These are phyloP conservation scores for Colletotrichum euphorbiae DNA, from an alignment of 2,329 filamentous ascomycete genomes.

Conservation along the genomic window DNA sequence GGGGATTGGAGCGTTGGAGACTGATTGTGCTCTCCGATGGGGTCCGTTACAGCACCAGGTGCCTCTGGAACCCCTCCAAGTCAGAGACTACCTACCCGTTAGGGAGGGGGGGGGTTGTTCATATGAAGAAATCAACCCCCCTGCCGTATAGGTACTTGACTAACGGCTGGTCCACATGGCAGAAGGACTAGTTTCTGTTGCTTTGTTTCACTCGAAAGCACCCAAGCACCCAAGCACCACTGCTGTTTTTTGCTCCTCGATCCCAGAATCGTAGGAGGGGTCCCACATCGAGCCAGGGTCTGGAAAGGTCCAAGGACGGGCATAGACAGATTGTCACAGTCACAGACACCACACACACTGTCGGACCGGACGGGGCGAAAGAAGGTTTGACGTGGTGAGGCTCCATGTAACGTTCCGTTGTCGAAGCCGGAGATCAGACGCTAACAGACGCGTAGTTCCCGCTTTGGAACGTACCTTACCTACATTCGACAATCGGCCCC, in stretches of 20 bases:
- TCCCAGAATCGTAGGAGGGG: conserved; percentile 17
- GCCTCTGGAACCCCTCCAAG: conserved; percentile 27
- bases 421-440: conserved; percentile 32
- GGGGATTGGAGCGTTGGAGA: conserved; percentile 19
- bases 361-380: conserved; percentile 13
- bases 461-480: not conserved
- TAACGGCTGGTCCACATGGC: conserved; percentile 35
- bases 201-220: conserved; percentile 36
- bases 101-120: too few species aligned
- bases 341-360: conserved; percentile 11
- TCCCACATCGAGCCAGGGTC: conserved; percentile 20
- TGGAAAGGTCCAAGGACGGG: not conserved
- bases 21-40: conserved; percentile 11
- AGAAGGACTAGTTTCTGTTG: conserved; percentile 15
- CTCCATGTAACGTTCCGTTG: conserved; percentile 40
- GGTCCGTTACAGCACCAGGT: conserved; percentile 33
- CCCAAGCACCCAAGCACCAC: conserved; percentile 35
- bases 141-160: too few species aligned
- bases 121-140: too few species aligned
- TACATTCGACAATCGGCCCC: not conserved
- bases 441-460: conserved; percentile 20
- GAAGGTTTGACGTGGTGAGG: conserved; percentile 40
- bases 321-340: conserved; percentile 11
- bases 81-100: conserved; percentile 38
- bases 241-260: conserved; percentile 1